Evolutionary conservation across 2,329 filamentous ascomycete genomes (phyloP), one percentile per base, ranked within the genome.

Genomic region (Exophiala calicioides): DNA sequence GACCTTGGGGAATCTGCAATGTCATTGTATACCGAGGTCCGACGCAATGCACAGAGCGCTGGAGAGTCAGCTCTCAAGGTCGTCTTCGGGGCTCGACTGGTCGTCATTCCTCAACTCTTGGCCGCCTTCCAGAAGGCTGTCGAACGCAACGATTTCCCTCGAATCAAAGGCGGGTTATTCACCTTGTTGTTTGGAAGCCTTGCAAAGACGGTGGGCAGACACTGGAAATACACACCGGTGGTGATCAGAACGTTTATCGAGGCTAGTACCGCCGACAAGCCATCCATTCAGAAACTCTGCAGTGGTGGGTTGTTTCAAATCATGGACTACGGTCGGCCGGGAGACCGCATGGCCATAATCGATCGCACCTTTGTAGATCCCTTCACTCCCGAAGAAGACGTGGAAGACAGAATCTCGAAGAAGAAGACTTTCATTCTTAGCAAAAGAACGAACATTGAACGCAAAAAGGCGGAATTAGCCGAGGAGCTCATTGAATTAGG

Each of bases 141-240:
- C 21, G 83, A 85, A 43, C 78, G 81, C 31, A 86, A 84, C 48
- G 89, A 98, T 56, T 88, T 90, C 63, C 87, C 93, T 53, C 82
- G 89, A 10, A 95, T 98, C 67, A 98, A 98, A 69, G 93, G 94
- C 24, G 87, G 86, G 26, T 82, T 98, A 73, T 97, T 93, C 65
- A 90, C 90, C 0, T 71, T 98, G 20, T 73, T 97, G 13, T 94
- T 91, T 60, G 90, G 91, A 8, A 94, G 88, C 51, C 73, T 98
- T 26, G 79, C 90, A 4, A 94, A 90, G 69, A 94, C 91, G 0
- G 80, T 95, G 34, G 81, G 89, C 35, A 85, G 87, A 44, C 90
- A 98, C 65, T 98, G 94, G 94, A 85, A 90, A 29, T 96, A 90
- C 66, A 89, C 93, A 0, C 93, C 94, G 1, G 80, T 85, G n/a